Conservation (phyloP, 495 filamentous ascomycete species). For the Penicillium steckii region DNA sequence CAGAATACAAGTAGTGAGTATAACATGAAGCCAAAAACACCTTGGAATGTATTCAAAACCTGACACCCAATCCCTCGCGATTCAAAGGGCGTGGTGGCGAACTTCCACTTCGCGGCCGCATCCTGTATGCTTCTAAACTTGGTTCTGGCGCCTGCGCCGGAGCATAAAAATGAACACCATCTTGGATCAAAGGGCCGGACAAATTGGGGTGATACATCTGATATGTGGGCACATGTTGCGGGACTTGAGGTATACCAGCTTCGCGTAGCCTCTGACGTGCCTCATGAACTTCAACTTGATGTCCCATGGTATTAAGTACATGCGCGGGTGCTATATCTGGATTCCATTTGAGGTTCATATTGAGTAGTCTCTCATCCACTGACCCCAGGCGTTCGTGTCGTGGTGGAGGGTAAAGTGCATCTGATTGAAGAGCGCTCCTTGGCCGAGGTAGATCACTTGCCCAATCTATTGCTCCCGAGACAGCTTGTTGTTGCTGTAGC, state of each 20-base stretch:
- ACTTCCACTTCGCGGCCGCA: constrained; percentile 51
- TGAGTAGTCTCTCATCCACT: constrained; percentile 21
- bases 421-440: constrained; percentile 23
- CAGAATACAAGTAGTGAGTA: neutral
- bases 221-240: constrained; percentile 21
- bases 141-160: constrained; percentile 18
- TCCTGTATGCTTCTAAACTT: constrained; percentile 2
- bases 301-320: constrained; percentile 25
- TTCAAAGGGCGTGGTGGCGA: constrained; percentile 40
- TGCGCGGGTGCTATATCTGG: constrained; percentile 13
- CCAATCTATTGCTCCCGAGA: constrained; percentile 27
- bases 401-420: constrained; percentile 17
- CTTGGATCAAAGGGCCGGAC: constrained; percentile 33
- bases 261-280: constrained; percentile 25
- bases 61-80: constrained; percentile 26
- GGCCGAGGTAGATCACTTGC: constrained; percentile 7
- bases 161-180: constrained; percentile 19
- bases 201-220: constrained; percentile 33
- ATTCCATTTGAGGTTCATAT: constrained; percentile 19
- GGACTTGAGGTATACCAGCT: constrained; percentile 13
- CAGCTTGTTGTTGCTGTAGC: constrained; percentile 22
- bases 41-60: constrained; percentile 4
- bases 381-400: constrained; percentile 13
- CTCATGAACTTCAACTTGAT: constrained; percentile 35
- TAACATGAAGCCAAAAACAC: neutral